Base-by-base conservation (phyloP, 345 rosid species). In the Hibiscus mutabilis region DNA sequence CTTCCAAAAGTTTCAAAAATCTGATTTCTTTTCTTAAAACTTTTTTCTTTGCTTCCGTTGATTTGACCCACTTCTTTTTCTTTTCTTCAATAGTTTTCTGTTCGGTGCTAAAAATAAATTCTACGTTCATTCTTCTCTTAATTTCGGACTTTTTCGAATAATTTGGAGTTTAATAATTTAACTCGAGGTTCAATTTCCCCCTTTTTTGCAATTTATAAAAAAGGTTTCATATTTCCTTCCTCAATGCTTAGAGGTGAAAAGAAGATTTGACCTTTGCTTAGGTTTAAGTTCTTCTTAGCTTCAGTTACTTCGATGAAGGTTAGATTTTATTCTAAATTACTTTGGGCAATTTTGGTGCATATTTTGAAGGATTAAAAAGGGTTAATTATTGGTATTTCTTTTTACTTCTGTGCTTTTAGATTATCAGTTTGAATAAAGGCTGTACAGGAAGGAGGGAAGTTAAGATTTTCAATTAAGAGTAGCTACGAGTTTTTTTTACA, bases 221-320 rank as follows among this genome's bases (percentile, higher is more conserved):
- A 71, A 71, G 73, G 3, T 63, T 8, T 68, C 73, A 73, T 79
- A 57, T 73, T 73, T 73, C 60, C 25, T 57, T 71, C 5, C 21
- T 60, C 49, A 52, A 64, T 33, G 61, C 12, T 55, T 47, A 21
- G 51, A 29, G 65, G 31, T 29, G 37, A 5, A 58, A 58, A 25
- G 31, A 59, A 25, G 29, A 25, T 11, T 59, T 59, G 63, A 60
- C 13, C 21, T 6, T 60, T n/a, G 44, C 44, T 66, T 9, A 15
- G 14, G 40, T n/a, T 31, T 25, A 18, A 65, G 18, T 6, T 22
- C 27, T 19, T 1, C 29, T 14, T 40, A 47, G 58, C 58, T 8
- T 47, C 57, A 25, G 7, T 25, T 66, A 5, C 33, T 65, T 65
- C 1, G 25, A 4, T 62, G 21, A 71, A 67, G 72, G 72, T 52